Conservation (phyloP, 2,329 filamentous ascomycete genomes). For the Macrophomina tecta region DNA sequence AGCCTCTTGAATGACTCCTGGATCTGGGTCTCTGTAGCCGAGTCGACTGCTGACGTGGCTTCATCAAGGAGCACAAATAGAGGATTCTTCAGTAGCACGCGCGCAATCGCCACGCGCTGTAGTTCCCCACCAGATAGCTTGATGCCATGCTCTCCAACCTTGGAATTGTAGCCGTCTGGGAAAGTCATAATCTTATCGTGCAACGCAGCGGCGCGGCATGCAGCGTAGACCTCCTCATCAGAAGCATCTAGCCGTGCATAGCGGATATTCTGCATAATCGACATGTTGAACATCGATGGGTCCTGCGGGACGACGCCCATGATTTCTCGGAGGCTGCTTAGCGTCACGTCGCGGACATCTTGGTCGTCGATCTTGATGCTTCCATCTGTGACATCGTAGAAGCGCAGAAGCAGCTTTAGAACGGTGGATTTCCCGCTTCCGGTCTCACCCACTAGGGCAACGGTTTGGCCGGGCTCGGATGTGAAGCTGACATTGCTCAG, state of each 20-base stretch:
- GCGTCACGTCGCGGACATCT: slow-evolving; percentile 64
- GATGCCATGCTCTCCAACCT: slow-evolving; percentile 50
- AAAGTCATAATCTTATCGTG: slow-evolving; percentile 69
- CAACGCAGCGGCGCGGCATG: slow-evolving; percentile 66
- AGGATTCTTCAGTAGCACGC: slow-evolving; percentile 78
- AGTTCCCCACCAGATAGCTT: slow-evolving; percentile 69
- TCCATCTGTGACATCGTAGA: slow-evolving; percentile 64
- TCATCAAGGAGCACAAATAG: slow-evolving; percentile 87
- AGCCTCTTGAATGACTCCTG: slow-evolving; percentile 66
- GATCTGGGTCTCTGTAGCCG: slow-evolving; percentile 70
- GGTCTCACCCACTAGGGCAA: slow-evolving; percentile 68
- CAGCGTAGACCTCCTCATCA: slow-evolving; percentile 64
- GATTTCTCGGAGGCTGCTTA: slow-evolving; percentile 62
- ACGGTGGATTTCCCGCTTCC: slow-evolving; percentile 69
- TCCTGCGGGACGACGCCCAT: slow-evolving; percentile 71
- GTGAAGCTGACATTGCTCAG: slow-evolving; percentile 58
- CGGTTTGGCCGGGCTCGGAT: slow-evolving; percentile 59
- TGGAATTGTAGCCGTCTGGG: slow-evolving; percentile 50
- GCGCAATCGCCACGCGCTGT: slow-evolving; percentile 71
- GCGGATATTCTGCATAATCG: slow-evolving; percentile 68
- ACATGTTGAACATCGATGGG: slow-evolving; percentile 67
- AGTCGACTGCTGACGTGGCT: slow-evolving; percentile 85
- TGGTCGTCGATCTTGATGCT: slow-evolving; percentile 64
- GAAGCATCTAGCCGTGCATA: slow-evolving; percentile 68
- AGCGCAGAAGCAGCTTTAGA: slow-evolving; percentile 65